phyloP scores from a whole-genome alignment of 306 rosid genomes.

The Rosa lucieae region DNA sequence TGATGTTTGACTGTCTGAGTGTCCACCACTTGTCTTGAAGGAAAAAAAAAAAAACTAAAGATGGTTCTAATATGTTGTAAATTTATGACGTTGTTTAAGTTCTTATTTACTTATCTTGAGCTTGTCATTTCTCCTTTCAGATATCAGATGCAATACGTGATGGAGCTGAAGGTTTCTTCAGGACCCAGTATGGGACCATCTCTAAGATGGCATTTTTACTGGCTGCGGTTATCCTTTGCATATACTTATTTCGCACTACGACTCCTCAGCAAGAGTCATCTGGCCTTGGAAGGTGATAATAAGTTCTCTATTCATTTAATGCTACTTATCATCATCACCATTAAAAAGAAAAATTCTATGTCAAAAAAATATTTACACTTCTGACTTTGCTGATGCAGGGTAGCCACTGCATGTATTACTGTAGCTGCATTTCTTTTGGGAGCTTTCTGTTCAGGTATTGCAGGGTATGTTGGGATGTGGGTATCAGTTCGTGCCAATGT shows the following conservation, averaged over 20 bases:
- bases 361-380: conserved; percentile 14
- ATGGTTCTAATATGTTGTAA: neutral
- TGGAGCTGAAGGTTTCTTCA: conserved; percentile 98
- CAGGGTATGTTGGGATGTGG: conserved; percentile 99
- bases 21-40: neutral
- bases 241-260: conserved; percentile 80
- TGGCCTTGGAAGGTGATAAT: conserved; percentile 83
- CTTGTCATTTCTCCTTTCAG: conserved; percentile 35
- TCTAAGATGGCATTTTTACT: conserved; percentile 96
- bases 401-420: conserved; percentile 82
- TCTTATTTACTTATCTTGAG: conserved; percentile 27
- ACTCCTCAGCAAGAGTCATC: conserved; percentile 94
- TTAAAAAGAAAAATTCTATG: neutral
- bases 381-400: conserved; percentile 60
- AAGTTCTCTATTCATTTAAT: neutral
- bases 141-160: conserved; percentile 98
- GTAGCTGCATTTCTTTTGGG: conserved; percentile 96
- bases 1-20: neutral
- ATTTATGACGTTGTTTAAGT: conserved; percentile 8
- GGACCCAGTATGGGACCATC: conserved; percentile 95
- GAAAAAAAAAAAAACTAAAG: no score
- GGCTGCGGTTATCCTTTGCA: conserved; percentile 75
- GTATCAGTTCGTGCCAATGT: conserved; percentile 99
- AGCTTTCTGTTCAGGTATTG: conserved; percentile 91
- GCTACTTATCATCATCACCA: neutral